Base-by-base conservation (phyloP, 2,329 filamentous ascomycete species). In the Periconia macrospinosa region DNA sequence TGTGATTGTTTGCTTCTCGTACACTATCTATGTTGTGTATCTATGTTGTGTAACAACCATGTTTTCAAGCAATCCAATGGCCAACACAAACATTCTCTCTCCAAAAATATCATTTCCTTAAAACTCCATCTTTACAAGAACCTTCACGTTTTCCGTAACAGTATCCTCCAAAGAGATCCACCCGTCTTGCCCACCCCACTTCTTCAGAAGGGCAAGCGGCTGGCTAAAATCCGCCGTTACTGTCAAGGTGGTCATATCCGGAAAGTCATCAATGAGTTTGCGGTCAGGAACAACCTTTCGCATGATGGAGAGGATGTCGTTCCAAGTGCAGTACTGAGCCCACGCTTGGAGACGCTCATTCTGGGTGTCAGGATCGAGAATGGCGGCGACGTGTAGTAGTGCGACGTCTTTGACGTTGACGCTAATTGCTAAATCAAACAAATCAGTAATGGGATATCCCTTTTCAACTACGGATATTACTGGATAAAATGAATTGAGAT, bases 291-390 rank as follows among this genome's bases (percentile, higher is more conserved):
- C 2, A 2, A 75, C 30, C 44, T 71, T 67, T 41, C 68, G 60
- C 18, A 79, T 55, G 18, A 70, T 56, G 0, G 45, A 55, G 8
- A 79, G 55, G 11, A 81, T 58, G 1, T 73, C 65, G 19, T 79
- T 77, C 67, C 75, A 80, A 45, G 70, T 81, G 47, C 74, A 78
- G 0, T 74, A 74, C 0, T 72, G 64, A 0, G 78, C 80, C 45
- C 79, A 81, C 2, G 72, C 81, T 55, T 84, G 82, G 6, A 86
- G 64, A 0, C 83, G 75, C 57, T 84, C 75, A 1, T 74, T 72
- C 15, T 68, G 60, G 0, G 82, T 75, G 0, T 72, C 67, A 0
- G 74, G 70, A 13, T 79, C 70, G 0, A 81, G 64, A 7, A 79
- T 67, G 0, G 76, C 81, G 1, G 79, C 78, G 2, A 83, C 71